Evolutionary conservation across 2,329 filamentous ascomycete genomes (phyloP), one percentile per base, ranked within the genome.

Genomic region (Lecanosticta acicola): DNA sequence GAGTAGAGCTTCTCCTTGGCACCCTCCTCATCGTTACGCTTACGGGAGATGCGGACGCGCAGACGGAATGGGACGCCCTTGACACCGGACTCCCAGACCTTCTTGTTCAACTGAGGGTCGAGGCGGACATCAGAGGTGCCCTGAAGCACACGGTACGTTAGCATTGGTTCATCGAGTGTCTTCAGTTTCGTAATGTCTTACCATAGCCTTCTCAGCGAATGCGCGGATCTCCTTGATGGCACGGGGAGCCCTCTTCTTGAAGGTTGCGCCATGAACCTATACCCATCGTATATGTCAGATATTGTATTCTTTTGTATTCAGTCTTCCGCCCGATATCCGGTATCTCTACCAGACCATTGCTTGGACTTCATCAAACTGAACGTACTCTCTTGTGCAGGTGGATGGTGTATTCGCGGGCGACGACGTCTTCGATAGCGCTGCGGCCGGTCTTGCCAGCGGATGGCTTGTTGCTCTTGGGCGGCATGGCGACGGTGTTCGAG

Each of bases 1-100:
- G 86, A 93, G 85, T 97, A 98, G 62, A 98, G 84, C 83, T 94
- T 95, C 84, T 98, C 88, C 81, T 95, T 95, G 72, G 94, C 93
- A 68, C 87, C 88, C 79, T 98, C 93, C 81, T 97, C 93, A 75
- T 98, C 93, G 79, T 98, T 98, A 83, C 93, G 88, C 84, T 94
- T 94, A 77, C 93, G 88, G 71, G 89, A 95, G 78, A 98, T 96
- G 77, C 94, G 89, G 70, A 98, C 84, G 68, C 93, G 91, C 66
- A 98, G 81, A 75, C 94, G 85, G 86, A 85, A 97, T 63, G 91
- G 88, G 62, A 96, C 90, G 69, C 93, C 94, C 87, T 97, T 98
- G 80, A 98, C 84, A 74, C 93, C 93, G 70, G 85, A 80, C 78
- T 98, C 93, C 93, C 93, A 98, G 73, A 98, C 91, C 83, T 98